phyloP scores from a whole-genome alignment of 768 basidiomycete species.

The Mycena pura region DNA sequence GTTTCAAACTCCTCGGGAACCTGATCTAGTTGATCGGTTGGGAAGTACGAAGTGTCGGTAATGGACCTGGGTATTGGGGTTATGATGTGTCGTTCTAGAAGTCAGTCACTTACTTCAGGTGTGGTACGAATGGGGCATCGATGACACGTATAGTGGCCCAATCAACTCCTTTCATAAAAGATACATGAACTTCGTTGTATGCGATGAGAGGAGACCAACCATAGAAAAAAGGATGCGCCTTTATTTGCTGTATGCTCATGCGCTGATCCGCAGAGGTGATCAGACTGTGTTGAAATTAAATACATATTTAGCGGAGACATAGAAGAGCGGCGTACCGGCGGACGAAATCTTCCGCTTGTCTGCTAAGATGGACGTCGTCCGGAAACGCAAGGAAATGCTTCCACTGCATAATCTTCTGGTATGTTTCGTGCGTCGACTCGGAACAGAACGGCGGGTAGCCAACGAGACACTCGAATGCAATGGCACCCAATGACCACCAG shows the following conservation, averaged over 20 bases:
- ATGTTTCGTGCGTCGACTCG: conserved; percentile 96
- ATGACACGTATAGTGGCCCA: conserved; percentile 89
- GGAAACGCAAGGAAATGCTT: conserved; percentile 85
- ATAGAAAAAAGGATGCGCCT: conserved; percentile 90
- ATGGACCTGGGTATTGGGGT: conserved; percentile 59
- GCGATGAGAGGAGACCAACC: conserved; percentile 44
- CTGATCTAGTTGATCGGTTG: conserved; percentile 91
- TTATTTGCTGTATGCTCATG: conserved; percentile 84
- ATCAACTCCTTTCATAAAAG: conserved; percentile 59
- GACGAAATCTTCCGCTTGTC: conserved; percentile 90
- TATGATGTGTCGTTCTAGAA: neutral
- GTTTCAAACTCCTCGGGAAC: conserved; percentile 56
- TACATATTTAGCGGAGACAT: neutral
- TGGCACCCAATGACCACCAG: conserved; percentile 99
- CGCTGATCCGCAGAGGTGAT: conserved; percentile 86
- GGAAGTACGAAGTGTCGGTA: conserved; percentile 98
- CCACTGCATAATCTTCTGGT: conserved; percentile 98
- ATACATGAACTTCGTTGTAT: neutral
- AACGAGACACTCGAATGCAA: conserved; percentile 98
- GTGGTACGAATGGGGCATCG: conserved; percentile 96
- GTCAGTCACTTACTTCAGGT: conserved; percentile 50
- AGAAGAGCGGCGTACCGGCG: conserved; percentile 59
- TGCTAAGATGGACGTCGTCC: conserved; percentile 91
- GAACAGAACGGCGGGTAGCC: conserved; percentile 91
- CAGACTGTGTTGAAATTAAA: conserved; percentile 53